Base-by-base conservation (phyloP, 192 early-diverging fungal genomes). In the Coemansia sp. region DNA sequence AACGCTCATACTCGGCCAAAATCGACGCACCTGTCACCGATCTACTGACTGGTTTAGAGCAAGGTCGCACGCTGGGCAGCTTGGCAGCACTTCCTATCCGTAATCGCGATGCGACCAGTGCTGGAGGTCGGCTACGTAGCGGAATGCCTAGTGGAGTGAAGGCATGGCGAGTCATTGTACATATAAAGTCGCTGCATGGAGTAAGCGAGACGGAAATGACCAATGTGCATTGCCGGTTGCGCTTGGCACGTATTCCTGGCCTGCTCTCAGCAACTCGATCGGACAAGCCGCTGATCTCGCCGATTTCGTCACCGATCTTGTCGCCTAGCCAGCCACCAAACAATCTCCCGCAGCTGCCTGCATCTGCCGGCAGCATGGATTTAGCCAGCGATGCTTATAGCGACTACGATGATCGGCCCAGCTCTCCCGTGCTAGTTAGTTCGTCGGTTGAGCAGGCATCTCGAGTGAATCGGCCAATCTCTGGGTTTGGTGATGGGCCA, bases 21-120 rank as follows among this genome's bases (percentile, higher is more conserved):
- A 70, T 77, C n/a, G 68, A 77, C n/a, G 63, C 74, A 0, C 74
- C 71, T 0, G 53, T 75, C 1, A 42, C 64, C 11, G 71, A 75
- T 15, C 18, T 39, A 4, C 62, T 77, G 12, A 70, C 62, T 40
- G 57, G 66, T 14, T 47, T 70, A 3, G 58, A 66, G 48, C 67
- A 68, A 31, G 74, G 51, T 0, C 67, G 67, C n/a, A 52, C 53
- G 0, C 6, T 34, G 0, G 74, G 67, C 5, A 63, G 47, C 45
- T 32, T 77, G 41, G 74, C 74, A 0, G 67, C 60, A 3, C 56
- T 77, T 26, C 74, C 74, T 2, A 42, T 69, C 7, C 52, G 58
- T 36, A 37, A n/a, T 10, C 17, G 40, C 5, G 11, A 38, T 9
- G 57, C 37, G 30, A 10, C 21, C 11, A 32, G 6, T 5, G 38